These are phyloP conservation scores for Phytophthora cryptogea DNA, from an alignment of 352 stramenopile species.

Conservation along the genomic window DNA sequence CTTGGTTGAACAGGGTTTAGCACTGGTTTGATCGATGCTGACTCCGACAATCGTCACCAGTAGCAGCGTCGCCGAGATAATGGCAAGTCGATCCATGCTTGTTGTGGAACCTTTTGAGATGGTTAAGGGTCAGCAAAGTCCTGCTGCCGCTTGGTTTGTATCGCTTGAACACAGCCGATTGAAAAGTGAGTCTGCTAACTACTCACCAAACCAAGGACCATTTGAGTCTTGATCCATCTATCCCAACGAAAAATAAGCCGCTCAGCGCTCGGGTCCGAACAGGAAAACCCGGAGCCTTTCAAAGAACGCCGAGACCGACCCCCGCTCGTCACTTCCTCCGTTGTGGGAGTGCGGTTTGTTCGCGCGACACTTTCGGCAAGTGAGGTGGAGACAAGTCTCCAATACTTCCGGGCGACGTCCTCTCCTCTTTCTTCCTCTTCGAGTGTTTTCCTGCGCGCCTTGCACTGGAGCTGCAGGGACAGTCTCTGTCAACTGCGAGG, in stretches of 20 bases:
- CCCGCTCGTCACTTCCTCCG: constrained; percentile 27
- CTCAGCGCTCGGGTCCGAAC: constrained; percentile 30
- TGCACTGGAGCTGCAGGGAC: constrained; percentile 11
- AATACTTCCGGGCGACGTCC: constrained; percentile 59
- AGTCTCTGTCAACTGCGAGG: constrained; percentile 23
- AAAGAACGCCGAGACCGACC: constrained; percentile 36
- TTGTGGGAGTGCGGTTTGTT: constrained; percentile 30
- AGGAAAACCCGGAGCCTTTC: constrained; percentile 49
- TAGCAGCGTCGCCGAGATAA: constrained; percentile 6
- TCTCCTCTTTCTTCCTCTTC: constrained; percentile 32
- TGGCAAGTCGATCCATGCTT: constrained; percentile 15
- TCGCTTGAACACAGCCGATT: constrained; percentile 25
- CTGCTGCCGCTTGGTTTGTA: constrained; percentile 16
- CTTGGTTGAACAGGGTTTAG: constrained; percentile 38
- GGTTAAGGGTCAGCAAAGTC: neutral
- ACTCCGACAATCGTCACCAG: constrained; percentile 15
- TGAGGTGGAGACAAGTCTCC: constrained; percentile 74
- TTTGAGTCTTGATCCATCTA: constrained; percentile 25
- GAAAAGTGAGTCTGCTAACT: constrained; percentile 21
- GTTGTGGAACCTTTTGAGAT: constrained; percentile 9
- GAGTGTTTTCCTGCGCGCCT: constrained; percentile 9
- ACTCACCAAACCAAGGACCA: neutral
- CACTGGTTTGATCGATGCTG: neutral
- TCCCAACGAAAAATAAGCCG: neutral
- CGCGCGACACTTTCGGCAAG: constrained; percentile 49